These are phyloP conservation scores for Mycocentrospora acerina DNA, from an alignment of 2,329 filamentous ascomycete species.

Conservation along the genomic window DNA sequence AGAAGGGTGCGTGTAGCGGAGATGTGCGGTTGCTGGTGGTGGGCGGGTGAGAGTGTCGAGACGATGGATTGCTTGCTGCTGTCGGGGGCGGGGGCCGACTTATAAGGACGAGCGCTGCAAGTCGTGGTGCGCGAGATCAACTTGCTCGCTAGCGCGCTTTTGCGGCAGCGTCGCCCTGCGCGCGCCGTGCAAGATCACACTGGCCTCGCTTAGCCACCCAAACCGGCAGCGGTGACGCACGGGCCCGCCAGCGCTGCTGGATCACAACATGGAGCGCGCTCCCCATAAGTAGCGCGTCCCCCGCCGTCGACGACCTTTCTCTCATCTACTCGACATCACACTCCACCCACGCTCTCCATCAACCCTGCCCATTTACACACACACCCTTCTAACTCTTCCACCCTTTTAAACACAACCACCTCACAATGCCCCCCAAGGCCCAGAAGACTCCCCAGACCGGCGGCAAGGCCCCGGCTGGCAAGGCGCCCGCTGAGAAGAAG, in stretches of 20 bases:
- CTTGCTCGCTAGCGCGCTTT: slow-evolving; percentile 34
- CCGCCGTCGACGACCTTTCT: slow-evolving; percentile 43
- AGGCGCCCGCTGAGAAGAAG: slow-evolving; percentile 95
- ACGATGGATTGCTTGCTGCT: slow-evolving; percentile 45
- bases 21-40: slow-evolving; percentile 28
- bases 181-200: slow-evolving; percentile 27
- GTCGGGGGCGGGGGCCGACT: slow-evolving; percentile 40
- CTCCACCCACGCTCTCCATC: slow-evolving; percentile 22
- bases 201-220: slow-evolving; percentile 26
- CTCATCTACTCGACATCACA: slow-evolving; percentile 45
- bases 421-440: slow-evolving; percentile 84
- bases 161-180: slow-evolving; percentile 15
- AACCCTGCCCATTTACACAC: slow-evolving; percentile 15
- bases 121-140: slow-evolving; percentile 46
- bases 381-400: slow-evolving; percentile 14
- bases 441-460: slow-evolving; percentile 95
- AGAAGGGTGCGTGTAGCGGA: slow-evolving; percentile 14
- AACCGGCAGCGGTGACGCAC: slow-evolving; percentile 29
- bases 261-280: slow-evolving; percentile 45
- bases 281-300: slow-evolving; percentile 46
- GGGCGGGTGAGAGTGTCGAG: slow-evolving; percentile 33
- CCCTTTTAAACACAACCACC: slow-evolving; percentile 11
- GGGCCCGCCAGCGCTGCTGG: slow-evolving; percentile 35
- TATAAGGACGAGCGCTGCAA: slow-evolving; percentile 43
- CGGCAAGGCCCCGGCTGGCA: slow-evolving; percentile 84